phyloP scores from a whole-genome alignment of 208 protist genomes.

The Strigomonas culicis region DNA sequence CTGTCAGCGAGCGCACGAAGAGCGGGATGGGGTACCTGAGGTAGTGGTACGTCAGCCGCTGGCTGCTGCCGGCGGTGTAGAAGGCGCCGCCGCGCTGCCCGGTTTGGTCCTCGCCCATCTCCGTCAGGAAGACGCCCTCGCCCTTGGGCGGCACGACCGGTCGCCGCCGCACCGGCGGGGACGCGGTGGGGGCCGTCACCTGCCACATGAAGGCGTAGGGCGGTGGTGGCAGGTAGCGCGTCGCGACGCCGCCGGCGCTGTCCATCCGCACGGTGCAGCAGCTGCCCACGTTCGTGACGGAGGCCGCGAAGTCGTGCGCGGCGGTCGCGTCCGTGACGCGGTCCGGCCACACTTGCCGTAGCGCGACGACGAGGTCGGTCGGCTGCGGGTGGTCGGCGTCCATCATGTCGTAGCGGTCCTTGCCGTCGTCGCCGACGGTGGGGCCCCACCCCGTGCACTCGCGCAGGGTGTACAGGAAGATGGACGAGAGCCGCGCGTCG shows the following conservation, averaged over 20 bases:
- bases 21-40: conserved; percentile 2
- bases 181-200: not conserved
- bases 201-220: not conserved
- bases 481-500: conserved; percentile 48
- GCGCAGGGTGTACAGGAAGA: conserved; percentile 37
- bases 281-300: not conserved
- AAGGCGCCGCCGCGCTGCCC: not conserved
- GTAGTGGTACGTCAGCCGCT: not conserved
- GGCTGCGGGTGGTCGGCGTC: not conserved
- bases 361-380: conserved; percentile 33
- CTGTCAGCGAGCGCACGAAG: conserved; percentile 2
- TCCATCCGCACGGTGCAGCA: not conserved
- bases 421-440: not conserved
- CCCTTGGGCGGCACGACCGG: not conserved
- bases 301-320: not conserved
- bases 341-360: conserved; percentile 25
- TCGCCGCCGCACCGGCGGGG: not conserved
- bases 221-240: not conserved
- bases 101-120: conserved; percentile 8
- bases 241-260: not conserved
- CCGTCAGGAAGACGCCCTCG: conserved; percentile 17
- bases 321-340: not conserved
- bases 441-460: conserved; percentile 30
- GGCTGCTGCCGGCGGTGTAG: not conserved
- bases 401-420: conserved; percentile 2